These are phyloP conservation scores for Fusarium clavum DNA, from an alignment of 2,329 filamentous ascomycete genomes.

Conservation along the genomic window DNA sequence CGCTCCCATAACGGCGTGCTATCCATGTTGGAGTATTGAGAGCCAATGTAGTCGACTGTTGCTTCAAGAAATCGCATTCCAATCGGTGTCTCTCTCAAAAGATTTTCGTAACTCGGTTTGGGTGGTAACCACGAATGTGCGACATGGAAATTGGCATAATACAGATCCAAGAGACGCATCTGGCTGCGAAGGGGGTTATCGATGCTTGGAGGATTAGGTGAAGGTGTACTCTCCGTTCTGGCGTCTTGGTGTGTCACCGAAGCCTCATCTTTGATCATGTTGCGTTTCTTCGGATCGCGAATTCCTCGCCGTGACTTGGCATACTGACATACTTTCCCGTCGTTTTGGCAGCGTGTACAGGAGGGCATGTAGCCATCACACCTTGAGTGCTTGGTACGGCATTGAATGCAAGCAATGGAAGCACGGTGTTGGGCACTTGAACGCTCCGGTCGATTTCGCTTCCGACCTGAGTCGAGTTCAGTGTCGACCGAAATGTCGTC, in stretches of 20 bases:
- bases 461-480: slow-evolving; percentile 6
- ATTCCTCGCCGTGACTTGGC: slow-evolving; percentile 38
- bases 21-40: slow-evolving; percentile 30
- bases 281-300: slow-evolving; percentile 30
- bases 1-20: slow-evolving; percentile 18
- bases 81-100: slow-evolving; percentile 6
- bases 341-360: slow-evolving; percentile 38
- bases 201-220: slow-evolving; percentile 14
- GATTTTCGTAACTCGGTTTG: slow-evolving; percentile 17
- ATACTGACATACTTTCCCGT: slow-evolving; percentile 33
- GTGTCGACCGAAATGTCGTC: slow-evolving; percentile 6
- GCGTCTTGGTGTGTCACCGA: slow-evolving; percentile 3
- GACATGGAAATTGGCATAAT: slow-evolving; percentile 42
- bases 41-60: slow-evolving; percentile 40
- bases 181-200: slow-evolving; percentile 2
- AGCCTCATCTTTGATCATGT: slow-evolving; percentile 17
- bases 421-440: slow-evolving; percentile 35
- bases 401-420: slow-evolving; percentile 40
- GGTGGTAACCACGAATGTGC: slow-evolving; percentile 42
- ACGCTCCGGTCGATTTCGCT: slow-evolving; percentile 20
- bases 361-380: slow-evolving; percentile 34
- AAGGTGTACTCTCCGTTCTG: slow-evolving; percentile 16
- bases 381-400: slow-evolving; percentile 40
- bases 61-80: slow-evolving; percentile 18
- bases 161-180: slow-evolving; percentile 33